Conservation (phyloP, 768 basidiomycete genomes). For the Lactarius evosmus region DNA sequence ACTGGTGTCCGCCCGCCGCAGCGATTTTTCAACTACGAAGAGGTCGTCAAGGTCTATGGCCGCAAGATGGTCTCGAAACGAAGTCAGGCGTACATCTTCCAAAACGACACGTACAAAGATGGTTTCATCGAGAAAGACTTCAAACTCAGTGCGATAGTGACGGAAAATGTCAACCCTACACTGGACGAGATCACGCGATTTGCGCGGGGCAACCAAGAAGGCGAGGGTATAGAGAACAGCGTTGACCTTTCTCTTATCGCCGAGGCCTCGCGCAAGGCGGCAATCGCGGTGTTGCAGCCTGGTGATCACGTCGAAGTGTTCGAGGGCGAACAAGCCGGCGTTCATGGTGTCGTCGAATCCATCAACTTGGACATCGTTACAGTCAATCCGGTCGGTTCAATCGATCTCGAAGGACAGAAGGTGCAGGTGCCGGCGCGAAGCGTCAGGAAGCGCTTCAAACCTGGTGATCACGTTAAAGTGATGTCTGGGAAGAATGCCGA, state of each 20-base stretch:
- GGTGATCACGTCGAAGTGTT: slow-evolving; percentile 98
- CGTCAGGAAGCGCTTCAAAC: slow-evolving; percentile 92
- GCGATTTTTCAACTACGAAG: slow-evolving; percentile 91
- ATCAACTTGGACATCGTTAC: slow-evolving; percentile 85
- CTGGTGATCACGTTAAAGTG: slow-evolving; percentile 98
- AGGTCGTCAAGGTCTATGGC: slow-evolving; percentile 83
- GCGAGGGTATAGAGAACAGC: slow-evolving; percentile 53
- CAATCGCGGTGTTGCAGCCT: slow-evolving; percentile 92
- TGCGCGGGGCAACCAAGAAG: slow-evolving; percentile 68
- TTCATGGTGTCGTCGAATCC: slow-evolving; percentile 89
- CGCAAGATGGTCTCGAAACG: slow-evolving; percentile 72
- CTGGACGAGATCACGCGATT: slow-evolving; percentile 96
- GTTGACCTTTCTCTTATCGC: slow-evolving; percentile 90
- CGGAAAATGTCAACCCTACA: slow-evolving; percentile 92
- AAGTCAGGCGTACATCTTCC: slow-evolving; percentile 77
- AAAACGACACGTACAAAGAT: slow-evolving; percentile 89
- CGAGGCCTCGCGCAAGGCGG: slow-evolving; percentile 86
- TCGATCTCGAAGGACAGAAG: slow-evolving; percentile 84
- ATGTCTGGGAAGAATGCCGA: slow-evolving; percentile 93
- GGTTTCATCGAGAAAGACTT: slow-evolving; percentile 98
- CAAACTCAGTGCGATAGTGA: slow-evolving; percentile 68
- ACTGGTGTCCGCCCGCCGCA: slow-evolving; percentile 79
- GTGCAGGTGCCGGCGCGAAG: slow-evolving; percentile 83
- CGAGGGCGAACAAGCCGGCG: slow-evolving; percentile 92
- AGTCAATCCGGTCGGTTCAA: slow-evolving; percentile 63